Base-by-base conservation (phyloP, 1,139 yeast species). In the Suhomyces ambrosiae region DNA sequence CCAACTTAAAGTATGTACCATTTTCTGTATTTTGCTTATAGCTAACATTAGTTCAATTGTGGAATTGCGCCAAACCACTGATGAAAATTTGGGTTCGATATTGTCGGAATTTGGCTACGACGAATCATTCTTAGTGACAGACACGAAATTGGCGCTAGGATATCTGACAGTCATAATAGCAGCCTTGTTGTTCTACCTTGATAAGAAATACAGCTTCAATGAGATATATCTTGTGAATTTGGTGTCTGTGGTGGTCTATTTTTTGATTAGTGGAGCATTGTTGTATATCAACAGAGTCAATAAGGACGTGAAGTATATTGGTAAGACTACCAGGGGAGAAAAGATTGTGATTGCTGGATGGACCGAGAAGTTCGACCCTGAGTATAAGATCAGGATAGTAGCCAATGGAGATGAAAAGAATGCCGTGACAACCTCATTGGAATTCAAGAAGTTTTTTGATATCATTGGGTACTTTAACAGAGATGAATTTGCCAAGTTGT, bases 131-230 rank as follows among this genome's bases (percentile, higher is more conserved):
- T 53, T 53, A 10, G 57, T 81, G 24, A 68, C 68, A 33, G 95
- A 89, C 54, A 61, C 74, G 18, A 82, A 85, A 50, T 68, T 90
- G 32, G 80, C 73, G 1, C 59, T 89, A 30, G 96, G 96, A 0
- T 82, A 80, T 50, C 47, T 71, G 9, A 78, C 88, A 3, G 90
- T 86, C 7, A 63, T 68, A 1, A 63, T 82, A 12, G 86, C 95
- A 2, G 96, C 76, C 1, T 58, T 67, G 5, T 76, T 88, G 40
- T 88, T 77, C 54, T 69, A 71, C 41, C 58, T 80, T 29, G 97
- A 90, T 58, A 84, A 84, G 61, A 76, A 79, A 46, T 66, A 68
- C 42, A 56, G 64, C 16, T 77, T 77, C 51, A 54, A 64, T 19
- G 71, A 76, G 29, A 41, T 60, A 0, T 65, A 58, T 39, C 58